Percentiles rank a stretch among this genome's conserved stretches.
phyloP scores from a whole-genome alignment of 2,329 filamentous ascomycete species.

The Colletotrichum filicis region DNA sequence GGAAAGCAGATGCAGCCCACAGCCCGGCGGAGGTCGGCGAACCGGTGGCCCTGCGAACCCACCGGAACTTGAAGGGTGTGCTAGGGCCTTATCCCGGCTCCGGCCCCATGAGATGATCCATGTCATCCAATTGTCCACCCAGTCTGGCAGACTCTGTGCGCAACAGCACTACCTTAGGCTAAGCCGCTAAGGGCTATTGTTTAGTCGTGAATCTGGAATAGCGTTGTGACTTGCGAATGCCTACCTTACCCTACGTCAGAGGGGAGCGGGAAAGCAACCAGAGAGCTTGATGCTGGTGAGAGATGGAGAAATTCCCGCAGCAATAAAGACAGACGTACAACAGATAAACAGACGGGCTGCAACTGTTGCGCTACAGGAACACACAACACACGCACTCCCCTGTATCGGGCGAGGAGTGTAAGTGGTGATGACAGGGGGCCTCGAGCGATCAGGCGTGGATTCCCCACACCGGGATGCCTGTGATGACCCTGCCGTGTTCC shows the following conservation, averaged over 20 bases:
- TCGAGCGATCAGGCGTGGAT: neutral
- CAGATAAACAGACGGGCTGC: neutral
- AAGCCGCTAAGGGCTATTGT: neutral
- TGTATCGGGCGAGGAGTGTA: neutral
- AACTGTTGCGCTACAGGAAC: neutral
- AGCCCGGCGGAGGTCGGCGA: neutral
- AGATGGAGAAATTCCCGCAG: neutral
- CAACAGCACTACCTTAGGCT: neutral
- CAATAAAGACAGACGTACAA: neutral
- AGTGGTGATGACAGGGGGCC: neutral
- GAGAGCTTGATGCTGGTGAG: neutral
- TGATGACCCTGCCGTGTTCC: conserved; percentile 33
- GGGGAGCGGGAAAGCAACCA: neutral
- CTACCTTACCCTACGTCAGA: no score
- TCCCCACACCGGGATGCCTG: conserved; percentile 18
- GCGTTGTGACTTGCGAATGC: neutral
- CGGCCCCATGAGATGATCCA: conserved; percentile 3
- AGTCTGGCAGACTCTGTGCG: conserved; percentile 5
- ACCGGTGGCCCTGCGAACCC: conserved; percentile 19
- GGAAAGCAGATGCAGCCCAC: neutral
- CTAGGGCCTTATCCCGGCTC: conserved; percentile 9
- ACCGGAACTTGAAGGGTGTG: conserved; percentile 9
- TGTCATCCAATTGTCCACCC: conserved; percentile 23
- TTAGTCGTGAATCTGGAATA: neutral
- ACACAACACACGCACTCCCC: neutral